Evolutionary conservation across 345 rosid species (phyloP).

Genomic region (Carallia pectinifolia): DNA sequence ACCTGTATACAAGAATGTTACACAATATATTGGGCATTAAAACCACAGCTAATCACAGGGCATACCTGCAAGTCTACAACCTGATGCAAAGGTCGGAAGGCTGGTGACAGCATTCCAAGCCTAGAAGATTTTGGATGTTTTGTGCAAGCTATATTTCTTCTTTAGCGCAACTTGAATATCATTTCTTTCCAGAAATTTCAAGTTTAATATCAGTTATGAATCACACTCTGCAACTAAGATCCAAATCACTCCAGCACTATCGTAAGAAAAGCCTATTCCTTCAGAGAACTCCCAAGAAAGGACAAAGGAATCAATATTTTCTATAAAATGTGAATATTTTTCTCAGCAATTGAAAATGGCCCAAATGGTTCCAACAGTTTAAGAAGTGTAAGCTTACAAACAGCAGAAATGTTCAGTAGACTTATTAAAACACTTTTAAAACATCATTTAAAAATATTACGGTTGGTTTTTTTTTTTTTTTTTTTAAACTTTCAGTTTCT

Average conservation of each 20-base stretch:
- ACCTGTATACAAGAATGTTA: background rate
- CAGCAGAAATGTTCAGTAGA: no score
- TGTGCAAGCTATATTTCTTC: slow-evolving; percentile 74
- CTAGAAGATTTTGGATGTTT: slow-evolving; percentile 75
- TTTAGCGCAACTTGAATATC: slow-evolving; percentile 78
- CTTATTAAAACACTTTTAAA: no score
- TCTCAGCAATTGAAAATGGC: background rate
- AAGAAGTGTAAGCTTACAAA: no score
- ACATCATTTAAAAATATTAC: no score
- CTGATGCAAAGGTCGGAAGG: slow-evolving; percentile 92
- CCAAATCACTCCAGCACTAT: slow-evolving; percentile 91
- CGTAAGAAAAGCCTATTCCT: slow-evolving; percentile 92
- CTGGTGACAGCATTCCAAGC: slow-evolving; percentile 89
- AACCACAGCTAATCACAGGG: background rate
- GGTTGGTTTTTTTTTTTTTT: no score
- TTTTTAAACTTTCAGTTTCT: no score
- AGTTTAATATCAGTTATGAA: slow-evolving; percentile 18
- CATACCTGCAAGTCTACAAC: slow-evolving; percentile 61
- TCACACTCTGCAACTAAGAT: slow-evolving; percentile 44
- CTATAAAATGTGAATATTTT: background rate
- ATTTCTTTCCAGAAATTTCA: slow-evolving; percentile 42
- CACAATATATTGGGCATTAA: background rate
- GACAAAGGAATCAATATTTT: no score
- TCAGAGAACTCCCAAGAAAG: slow-evolving; percentile 69
- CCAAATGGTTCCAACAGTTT: no score